Conservation (phyloP, 73 alveolate genomes). For the Paramecium tetraurelia region DNA sequence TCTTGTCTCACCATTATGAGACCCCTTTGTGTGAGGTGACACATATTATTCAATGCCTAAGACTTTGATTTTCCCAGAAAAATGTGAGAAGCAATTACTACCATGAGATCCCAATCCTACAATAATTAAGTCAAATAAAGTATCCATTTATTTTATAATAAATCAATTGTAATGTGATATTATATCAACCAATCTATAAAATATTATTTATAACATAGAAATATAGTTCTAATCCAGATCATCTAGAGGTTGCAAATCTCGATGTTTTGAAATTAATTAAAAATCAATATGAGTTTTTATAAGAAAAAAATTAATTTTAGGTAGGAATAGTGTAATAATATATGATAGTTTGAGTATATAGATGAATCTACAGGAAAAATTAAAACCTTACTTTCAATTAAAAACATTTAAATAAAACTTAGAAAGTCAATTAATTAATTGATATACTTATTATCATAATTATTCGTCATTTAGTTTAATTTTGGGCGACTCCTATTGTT, state of each 20-base stretch:
- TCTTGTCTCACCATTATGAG: slow-evolving; percentile 36
- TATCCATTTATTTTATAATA: not conserved
- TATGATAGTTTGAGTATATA: too few species aligned
- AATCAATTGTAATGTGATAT: not conserved
- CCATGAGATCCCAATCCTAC: slow-evolving; percentile 45
- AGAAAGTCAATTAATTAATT: too few species aligned
- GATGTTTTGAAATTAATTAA: too few species aligned
- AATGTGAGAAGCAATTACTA: not conserved
- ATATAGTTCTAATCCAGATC: not conserved
- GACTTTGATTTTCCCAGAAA: slow-evolving; percentile 4
- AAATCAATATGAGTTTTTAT: too few species aligned
- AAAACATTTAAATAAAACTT: too few species aligned
- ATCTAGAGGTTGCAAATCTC: not conserved
- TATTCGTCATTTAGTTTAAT: not conserved
- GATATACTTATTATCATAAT: not conserved
- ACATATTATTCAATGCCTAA: not conserved
- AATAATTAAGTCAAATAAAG: not conserved
- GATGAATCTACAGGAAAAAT: too few species aligned
- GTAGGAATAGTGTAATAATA: too few species aligned
- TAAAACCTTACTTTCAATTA: too few species aligned
- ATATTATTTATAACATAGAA: not conserved
- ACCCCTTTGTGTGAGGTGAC: slow-evolving; percentile 6
- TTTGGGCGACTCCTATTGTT: not conserved
- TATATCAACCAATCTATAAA: not conserved
- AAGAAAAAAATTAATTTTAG: too few species aligned